These are phyloP conservation scores for Climacium dendroides DNA, from an alignment of 225 moss, liverwort and hornwort species.

Conservation along the genomic window DNA sequence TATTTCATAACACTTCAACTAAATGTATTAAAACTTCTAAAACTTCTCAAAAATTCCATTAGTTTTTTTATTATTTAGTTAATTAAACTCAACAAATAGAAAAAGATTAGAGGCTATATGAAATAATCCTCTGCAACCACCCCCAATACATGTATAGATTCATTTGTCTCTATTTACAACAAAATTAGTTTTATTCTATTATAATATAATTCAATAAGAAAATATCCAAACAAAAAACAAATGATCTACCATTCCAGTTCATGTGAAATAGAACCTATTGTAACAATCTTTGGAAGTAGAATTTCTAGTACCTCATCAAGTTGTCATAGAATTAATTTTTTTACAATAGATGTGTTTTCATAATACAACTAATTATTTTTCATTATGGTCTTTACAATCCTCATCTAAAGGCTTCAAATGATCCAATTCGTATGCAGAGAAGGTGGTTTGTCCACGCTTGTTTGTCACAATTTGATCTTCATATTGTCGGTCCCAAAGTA, in stretches of 20 bases:
- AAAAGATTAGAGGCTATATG: too few relatives aligned
- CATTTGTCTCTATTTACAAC: not conserved
- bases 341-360: not conserved
- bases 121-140: not conserved
- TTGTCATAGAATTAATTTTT: not conserved
- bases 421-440: conserved; percentile 22
- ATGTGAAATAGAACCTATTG: accelerated
- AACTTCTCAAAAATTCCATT: not conserved
- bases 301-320: too few relatives aligned
- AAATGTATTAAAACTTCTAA: too few relatives aligned
- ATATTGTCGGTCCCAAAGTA: conserved; percentile 51
- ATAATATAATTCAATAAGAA: not conserved
- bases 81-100: not conserved
- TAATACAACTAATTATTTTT: not conserved
- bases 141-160: too few relatives aligned
- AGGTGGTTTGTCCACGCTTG: conserved; percentile 9
- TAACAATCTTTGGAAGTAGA: not conserved
- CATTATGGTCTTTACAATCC: not conserved
- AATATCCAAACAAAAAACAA: not conserved
- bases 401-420: conserved; percentile 20
- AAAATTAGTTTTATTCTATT: not conserved
- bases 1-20: not conserved
- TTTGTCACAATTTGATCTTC: conserved; percentile 39
- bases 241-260: not conserved
- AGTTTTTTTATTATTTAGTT: too few relatives aligned